Evolutionary conservation across 139 green algal species (phyloP).

Genomic region (Nannochloris sp.): DNA sequence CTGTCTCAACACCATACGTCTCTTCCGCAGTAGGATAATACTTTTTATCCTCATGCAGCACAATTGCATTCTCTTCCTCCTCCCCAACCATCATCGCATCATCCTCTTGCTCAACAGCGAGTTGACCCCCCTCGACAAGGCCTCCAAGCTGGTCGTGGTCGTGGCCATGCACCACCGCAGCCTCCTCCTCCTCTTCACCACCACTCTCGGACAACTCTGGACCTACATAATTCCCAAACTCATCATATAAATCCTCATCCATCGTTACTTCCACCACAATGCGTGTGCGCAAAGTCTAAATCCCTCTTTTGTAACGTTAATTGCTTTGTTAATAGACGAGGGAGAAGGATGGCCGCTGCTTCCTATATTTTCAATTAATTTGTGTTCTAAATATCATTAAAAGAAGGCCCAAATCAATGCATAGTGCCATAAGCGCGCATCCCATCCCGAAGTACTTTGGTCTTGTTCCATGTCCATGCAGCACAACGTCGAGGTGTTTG

Average conservation of each 20-base stretch:
- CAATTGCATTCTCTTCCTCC: conserved; percentile 23
- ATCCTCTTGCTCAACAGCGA: conserved; percentile 12
- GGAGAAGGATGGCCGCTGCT: no score
- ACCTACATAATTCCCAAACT: conserved; percentile 98
- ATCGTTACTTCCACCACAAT: conserved; percentile 14
- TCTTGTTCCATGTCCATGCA: no score
- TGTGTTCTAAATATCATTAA: no score
- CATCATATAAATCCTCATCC: conserved; percentile 82
- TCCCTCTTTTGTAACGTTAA: not conserved
- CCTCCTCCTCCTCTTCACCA: conserved; percentile 5
- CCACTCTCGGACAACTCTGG: conserved; percentile 77
- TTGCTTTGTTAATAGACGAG: not conserved
- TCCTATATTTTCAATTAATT: no score
- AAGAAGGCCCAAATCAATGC: no score
- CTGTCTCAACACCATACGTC: conserved; percentile 79
- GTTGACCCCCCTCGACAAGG: not conserved
- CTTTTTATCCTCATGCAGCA: conserved; percentile 98
- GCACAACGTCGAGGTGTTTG: no score
- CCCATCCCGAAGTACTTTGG: no score
- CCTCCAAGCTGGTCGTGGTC: not conserved
- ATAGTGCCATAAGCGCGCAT: no score
- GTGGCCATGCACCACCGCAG: not conserved
- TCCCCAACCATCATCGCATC: conserved; percentile 30
- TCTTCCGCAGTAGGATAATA: conserved; percentile 97
- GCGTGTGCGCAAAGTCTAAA: not conserved